Percentiles rank a stretch among this genome's conserved stretches.
These are phyloP conservation scores for Fraxinus ornus DNA, from an alignment of 305 asterid species.

Conservation along the genomic window DNA sequence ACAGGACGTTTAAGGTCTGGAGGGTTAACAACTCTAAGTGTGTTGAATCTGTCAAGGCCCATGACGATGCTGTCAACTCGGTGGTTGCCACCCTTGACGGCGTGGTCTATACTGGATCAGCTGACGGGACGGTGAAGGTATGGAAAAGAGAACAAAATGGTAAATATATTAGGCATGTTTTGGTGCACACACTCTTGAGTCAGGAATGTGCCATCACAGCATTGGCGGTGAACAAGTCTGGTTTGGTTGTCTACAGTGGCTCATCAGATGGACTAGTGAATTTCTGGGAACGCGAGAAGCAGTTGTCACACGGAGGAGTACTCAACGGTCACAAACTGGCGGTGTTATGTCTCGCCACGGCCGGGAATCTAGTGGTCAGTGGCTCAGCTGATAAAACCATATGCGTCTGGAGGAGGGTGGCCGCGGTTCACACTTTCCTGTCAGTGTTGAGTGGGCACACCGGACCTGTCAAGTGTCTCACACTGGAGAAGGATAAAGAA, in stretches of 20 bases:
- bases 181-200: conserved; percentile 45
- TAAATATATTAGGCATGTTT: conserved; percentile 39
- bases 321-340: conserved; percentile 82
- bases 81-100: conserved; percentile 59
- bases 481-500: conserved; percentile 55
- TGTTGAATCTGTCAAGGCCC: conserved; percentile 81
- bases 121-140: conserved; percentile 79
- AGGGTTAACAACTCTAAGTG: conserved; percentile 57
- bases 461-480: conserved; percentile 83
- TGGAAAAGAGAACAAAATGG: conserved; percentile 66
- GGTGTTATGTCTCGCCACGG: conserved; percentile 63
- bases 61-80: conserved; percentile 77
- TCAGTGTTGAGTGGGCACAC: conserved; percentile 78
- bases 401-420: conserved; percentile 76
- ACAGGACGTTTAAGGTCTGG: conserved; percentile 82
- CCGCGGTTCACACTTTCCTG: conserved; percentile 55
- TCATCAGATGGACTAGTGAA: conserved; percentile 77
- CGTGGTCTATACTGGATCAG: conserved; percentile 74
- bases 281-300: conserved; percentile 68
- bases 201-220: conserved; percentile 84
- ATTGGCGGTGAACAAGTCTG: conserved; percentile 48
- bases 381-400: conserved; percentile 89
- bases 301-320: conserved; percentile 62
- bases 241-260: conserved; percentile 57
- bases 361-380: conserved; percentile 65